These are phyloP conservation scores for Gracilaria gracilis DNA, from an alignment of 23 red algal species.

Conservation along the genomic window DNA sequence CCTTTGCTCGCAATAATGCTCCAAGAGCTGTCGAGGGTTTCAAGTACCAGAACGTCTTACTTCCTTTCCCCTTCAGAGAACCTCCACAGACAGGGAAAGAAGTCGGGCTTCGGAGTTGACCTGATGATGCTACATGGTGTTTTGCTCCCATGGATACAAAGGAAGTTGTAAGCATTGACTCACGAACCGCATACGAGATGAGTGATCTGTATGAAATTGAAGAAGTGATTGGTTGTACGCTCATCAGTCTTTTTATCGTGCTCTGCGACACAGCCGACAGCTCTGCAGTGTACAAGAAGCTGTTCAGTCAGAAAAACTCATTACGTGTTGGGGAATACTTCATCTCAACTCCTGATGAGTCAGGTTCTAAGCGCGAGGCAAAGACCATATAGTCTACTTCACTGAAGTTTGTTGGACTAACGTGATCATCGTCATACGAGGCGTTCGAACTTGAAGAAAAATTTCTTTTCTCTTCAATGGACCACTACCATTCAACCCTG, in stretches of 20 bases:
- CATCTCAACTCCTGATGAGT: too few relatives aligned
- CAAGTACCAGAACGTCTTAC: not conserved
- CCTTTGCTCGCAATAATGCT: not conserved
- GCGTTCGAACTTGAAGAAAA: too few relatives aligned
- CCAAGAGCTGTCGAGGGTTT: not conserved
- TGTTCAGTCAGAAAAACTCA: not conserved
- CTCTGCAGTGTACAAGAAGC: not conserved
- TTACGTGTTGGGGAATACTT: too few relatives aligned
- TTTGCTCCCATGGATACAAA: not conserved
- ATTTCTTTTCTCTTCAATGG: too few relatives aligned
- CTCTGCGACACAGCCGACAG: not conserved
- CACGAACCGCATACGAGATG: not conserved
- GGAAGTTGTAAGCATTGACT: not conserved
- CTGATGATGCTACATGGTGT: not conserved
- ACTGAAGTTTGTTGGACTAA: too few relatives aligned
- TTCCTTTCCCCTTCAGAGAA: not conserved
- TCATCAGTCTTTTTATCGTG: not conserved
- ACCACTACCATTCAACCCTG: too few relatives aligned
- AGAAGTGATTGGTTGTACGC: not conserved
- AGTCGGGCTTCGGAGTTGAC: not conserved
- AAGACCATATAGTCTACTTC: too few relatives aligned
- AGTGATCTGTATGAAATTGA: not conserved
- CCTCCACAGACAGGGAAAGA: not conserved
- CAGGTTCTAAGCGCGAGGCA: too few relatives aligned
- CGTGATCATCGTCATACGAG: too few relatives aligned